Evolutionary conservation across 495 filamentous ascomycete genomes (phyloP), one percentile per base, ranked within the genome.

Genomic region (Neurospora sublineolata): DNA sequence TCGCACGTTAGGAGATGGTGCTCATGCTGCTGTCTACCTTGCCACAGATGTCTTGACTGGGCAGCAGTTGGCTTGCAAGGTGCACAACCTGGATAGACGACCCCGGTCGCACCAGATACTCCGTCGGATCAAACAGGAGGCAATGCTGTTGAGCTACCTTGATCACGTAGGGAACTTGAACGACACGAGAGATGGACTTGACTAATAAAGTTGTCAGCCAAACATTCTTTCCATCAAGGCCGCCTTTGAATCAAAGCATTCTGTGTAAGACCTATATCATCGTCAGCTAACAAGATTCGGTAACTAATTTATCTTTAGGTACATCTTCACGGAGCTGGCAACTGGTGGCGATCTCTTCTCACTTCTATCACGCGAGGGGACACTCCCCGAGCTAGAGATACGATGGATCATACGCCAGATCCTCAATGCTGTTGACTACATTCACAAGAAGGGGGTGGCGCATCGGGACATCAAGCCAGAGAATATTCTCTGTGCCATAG

Each of bases 401-500:
- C 89, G 92, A 41, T 87, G 92, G 41, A 91, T 97, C 78, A 90
- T 97, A 85, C 82, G 92, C 30, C 92, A 98, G 78, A 83, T 97
- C 20, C 82, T 97, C 40, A 85, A 87, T 74, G 93, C 91, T 36
- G 84, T 97, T 23, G 86, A 90, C 67, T 93, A 91, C 79, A 89
- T 97, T 80, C 94, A 98, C 79, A 81, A 86, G 64, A 91, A 91
- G 71, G 90, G 90, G 52, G 83, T 97, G 70, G 94, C 90, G 73
- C 94, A 97, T 79, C 90, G 94, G 64, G 94, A 98, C 77, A 91
- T 97, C 81, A 97, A 98, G 82, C 93, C 92, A 6, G 94, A 98
- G 82, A 98, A 98, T 79, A 91, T 98, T 72, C 93, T 98, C 75
- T 79, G 81, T 30, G 84, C 94, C 41, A 89, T 86, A 60, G 86